These are phyloP conservation scores for Lactarius hengduanensis DNA, from an alignment of 768 basidiomycete species.

Conservation along the genomic window DNA sequence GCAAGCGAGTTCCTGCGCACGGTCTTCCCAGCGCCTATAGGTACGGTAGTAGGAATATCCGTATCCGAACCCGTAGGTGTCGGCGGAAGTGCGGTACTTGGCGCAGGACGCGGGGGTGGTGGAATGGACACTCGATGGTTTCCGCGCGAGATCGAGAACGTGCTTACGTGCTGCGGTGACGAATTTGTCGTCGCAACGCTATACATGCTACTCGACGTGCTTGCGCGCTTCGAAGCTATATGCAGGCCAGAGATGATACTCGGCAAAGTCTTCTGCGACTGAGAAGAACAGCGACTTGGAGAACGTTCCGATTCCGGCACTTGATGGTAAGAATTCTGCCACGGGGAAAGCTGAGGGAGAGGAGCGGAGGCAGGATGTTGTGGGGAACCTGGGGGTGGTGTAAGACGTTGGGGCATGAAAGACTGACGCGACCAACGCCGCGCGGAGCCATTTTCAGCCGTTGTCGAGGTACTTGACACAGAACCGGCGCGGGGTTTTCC, in stretches of 20 bases:
- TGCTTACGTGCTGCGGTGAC: conserved; percentile 38
- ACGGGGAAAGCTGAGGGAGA: conserved; percentile 8
- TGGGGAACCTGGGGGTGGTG: conserved; percentile 60
- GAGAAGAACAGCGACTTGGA: conserved; percentile 33
- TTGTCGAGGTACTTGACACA: conserved; percentile 17
- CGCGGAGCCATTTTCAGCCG: conserved; percentile 28
- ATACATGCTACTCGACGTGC: conserved; percentile 45
- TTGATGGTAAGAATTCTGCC: conserved; percentile 30
- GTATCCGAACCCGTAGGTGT: conserved; percentile 46
- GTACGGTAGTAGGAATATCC: conserved; percentile 33
- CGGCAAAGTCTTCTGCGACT: conserved; percentile 31
- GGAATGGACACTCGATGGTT: conserved; percentile 59
- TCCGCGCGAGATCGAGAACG: conserved; percentile 31
- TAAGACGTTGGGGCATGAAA: conserved; percentile 47
- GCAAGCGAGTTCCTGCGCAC: conserved; percentile 54
- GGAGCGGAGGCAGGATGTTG: conserved; percentile 48
- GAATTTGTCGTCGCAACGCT: conserved; percentile 31
- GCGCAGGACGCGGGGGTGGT: conserved; percentile 72
- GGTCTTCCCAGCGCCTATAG: conserved; percentile 32
- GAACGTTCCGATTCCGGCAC: conserved; percentile 28
- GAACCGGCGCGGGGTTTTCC: conserved; percentile 27
- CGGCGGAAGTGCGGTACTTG: conserved; percentile 66
- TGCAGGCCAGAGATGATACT: conserved; percentile 26
- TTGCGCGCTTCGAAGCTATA: conserved; percentile 27
- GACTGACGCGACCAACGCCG: conserved; percentile 38